Base-by-base conservation (phyloP, 108 stramenopile genomes). In the Nannochloropsis gaditana region DNA sequence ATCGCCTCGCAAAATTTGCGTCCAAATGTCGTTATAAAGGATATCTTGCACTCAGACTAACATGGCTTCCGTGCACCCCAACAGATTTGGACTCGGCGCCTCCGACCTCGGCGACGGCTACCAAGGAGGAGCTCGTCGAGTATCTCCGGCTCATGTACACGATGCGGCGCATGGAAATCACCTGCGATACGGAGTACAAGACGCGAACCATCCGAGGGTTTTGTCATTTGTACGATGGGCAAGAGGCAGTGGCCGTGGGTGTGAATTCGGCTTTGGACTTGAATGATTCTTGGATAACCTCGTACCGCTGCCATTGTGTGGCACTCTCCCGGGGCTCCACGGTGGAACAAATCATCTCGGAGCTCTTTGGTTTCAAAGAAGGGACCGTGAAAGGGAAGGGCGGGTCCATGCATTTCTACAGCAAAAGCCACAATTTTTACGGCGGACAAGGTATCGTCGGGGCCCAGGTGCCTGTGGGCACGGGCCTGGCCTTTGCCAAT, bases 111-210 rank as follows among this genome's bases (percentile, higher is more conserved):
- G 85, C 85, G 11, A 79, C 73, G 11, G 85, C 93, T 84, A 93
- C 93, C 88, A 97, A 97, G 87, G 95, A 96, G 82, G 97, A 99
- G 87, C 92, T 98, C 45, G 81, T 96, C 80, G 85, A 84, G 9
- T 96, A 96, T 92, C 97, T 97, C 85, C 92, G 95, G 91, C 85
- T 94, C 44, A 99, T 99, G 99, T 97, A 97, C 95, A 97, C 95
- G 17, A 98, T 99, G 96, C 96, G 99, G 84, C 95, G 99, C 79
- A 99, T 99, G 99, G 99, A 99, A 91, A 98, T 99, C 92, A 97
- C 99, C 11, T 97, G 96, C 86, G 99, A 99, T 89, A 98, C 96
- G 81, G 99, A 99, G 89, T 99, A 99, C 94, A 99, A 99, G 94
- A 92, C 91, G 31, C 88, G 92, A 8, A 92, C 90, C 90, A 99